Evolutionary conservation across 2,329 filamentous ascomycete genomes (phyloP), one percentile per base, ranked within the genome.

Genomic region (Didymellaceae sp.): DNA sequence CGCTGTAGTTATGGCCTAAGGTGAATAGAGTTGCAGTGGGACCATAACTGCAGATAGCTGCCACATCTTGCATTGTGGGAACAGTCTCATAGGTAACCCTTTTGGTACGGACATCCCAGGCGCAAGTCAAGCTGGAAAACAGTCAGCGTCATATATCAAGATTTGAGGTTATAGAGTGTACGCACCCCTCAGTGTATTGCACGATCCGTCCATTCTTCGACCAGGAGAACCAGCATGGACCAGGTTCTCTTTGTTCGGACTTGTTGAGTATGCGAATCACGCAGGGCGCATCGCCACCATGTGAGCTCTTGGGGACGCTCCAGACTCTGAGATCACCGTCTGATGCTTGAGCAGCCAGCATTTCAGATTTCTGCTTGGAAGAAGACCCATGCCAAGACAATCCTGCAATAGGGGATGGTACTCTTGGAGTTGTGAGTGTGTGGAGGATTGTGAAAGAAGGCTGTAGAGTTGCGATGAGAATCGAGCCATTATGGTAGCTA

Each of bases 91-190:
- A 95, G 3, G 91, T 92, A 62, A 99, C 91, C 68, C 96, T 88
- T 72, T 97, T 97, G n/a, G 94, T 99, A 57, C 92, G 85, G 34
- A 99, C 94, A 79, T 99, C 94, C 93, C 94, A 99, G 50, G 91
- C 88, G 64, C 90, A 86, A 28, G 92, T 96, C 80, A 96, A 89
- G 46, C 92, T 79, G 57, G 32, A 57, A 44, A 41, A 40, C 26
- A 28, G 57, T 72, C 40, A 72, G 65, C 47, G 56, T 31, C 42
- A 40, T 52, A 26, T 18, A 32, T 18, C 46, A 37, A 33, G 43
- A 52, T 54, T 55, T 54, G 52, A 52, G 48, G 30, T 28, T 30
- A 37, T 33, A 34, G 34, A 31, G 37, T 49, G 52, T 45, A 84
- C 90, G 78, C 80, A 96, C 92, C 87, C 86, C 74, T 97, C 91